phyloP scores from a whole-genome alignment of 176 grass and related monocot species.

The Triticum turgidum region DNA sequence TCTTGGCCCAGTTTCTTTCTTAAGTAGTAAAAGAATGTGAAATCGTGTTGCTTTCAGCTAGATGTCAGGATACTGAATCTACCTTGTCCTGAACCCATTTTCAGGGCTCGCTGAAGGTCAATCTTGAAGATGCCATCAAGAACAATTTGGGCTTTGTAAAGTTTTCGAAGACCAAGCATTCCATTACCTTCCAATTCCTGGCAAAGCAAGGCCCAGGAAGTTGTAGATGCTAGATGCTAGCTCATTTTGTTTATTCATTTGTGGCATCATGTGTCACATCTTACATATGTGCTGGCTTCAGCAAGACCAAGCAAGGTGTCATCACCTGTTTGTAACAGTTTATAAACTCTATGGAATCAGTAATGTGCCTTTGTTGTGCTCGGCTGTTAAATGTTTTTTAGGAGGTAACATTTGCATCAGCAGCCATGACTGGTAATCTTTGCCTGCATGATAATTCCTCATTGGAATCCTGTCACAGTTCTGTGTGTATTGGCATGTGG shows the following conservation, averaged over 20 bases:
- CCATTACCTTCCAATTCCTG: background rate
- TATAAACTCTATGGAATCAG: too few species aligned
- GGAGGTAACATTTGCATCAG: background rate
- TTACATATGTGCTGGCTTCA: background rate
- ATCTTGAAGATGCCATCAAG: constrained; percentile 14
- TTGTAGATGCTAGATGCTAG: background rate
- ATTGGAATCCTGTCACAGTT: background rate
- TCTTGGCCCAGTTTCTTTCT: background rate
- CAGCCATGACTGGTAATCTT: background rate
- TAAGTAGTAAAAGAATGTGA: background rate
- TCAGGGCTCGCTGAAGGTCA: constrained; percentile 10
- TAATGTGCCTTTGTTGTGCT: background rate
- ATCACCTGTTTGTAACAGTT: background rate
- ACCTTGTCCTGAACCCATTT: constrained; percentile 4
- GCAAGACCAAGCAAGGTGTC: background rate
- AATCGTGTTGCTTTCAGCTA: background rate
- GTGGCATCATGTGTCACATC: background rate
- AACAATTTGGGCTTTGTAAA: background rate
- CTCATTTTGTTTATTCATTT: background rate
- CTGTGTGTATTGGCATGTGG: background rate
- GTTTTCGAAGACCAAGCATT: background rate
- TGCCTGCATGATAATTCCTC: background rate
- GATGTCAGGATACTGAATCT: background rate
- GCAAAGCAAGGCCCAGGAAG: background rate
- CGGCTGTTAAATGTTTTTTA: background rate